Evolutionary conservation across 1,139 yeast genomes (phyloP).

Genomic region (Kluyveromyces marxianus): DNA sequence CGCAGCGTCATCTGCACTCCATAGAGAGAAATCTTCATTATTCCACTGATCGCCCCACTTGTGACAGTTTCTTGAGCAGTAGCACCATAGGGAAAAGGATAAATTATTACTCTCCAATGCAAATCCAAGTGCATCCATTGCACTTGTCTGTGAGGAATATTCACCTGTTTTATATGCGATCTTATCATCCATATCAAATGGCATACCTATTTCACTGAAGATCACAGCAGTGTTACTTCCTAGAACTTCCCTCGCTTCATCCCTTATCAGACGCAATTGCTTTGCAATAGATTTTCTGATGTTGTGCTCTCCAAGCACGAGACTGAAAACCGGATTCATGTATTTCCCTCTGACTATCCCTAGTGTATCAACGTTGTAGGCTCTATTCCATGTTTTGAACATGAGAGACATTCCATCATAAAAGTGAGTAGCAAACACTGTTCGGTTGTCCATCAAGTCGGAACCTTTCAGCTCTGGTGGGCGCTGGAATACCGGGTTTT

Average conservation of each 20-base stretch:
- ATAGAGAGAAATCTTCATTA: constrained; percentile 84
- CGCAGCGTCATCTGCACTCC: constrained; percentile 57
- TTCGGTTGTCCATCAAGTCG: constrained; percentile 50
- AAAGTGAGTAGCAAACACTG: constrained; percentile 79
- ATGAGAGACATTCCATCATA: constrained; percentile 90
- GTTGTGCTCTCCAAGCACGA: constrained; percentile 71
- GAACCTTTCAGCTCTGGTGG: constrained; percentile 65
- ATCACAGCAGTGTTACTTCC: constrained; percentile 60
- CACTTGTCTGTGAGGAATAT: constrained; percentile 65
- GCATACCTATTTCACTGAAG: constrained; percentile 95
- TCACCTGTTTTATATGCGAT: constrained; percentile 58
- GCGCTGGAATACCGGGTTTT: constrained; percentile 73
- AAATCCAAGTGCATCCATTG: constrained; percentile 72
- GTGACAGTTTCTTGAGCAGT: constrained; percentile 64
- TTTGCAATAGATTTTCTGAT: constrained; percentile 63
- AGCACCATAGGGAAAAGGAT: constrained; percentile 82
- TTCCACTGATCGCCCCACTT: constrained; percentile 89
- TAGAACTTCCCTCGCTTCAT: constrained; percentile 51
- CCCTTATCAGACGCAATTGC: constrained; percentile 57
- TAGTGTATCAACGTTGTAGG: constrained; percentile 77
- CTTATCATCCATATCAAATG: constrained; percentile 85
- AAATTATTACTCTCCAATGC: constrained; percentile 70
- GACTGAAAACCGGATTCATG: constrained; percentile 64
- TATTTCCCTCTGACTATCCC: constrained; percentile 83
- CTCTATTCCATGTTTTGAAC: constrained; percentile 76